Base-by-base conservation (phyloP, 2,329 filamentous ascomycete species). In the Fragosphaeria purpurea region DNA sequence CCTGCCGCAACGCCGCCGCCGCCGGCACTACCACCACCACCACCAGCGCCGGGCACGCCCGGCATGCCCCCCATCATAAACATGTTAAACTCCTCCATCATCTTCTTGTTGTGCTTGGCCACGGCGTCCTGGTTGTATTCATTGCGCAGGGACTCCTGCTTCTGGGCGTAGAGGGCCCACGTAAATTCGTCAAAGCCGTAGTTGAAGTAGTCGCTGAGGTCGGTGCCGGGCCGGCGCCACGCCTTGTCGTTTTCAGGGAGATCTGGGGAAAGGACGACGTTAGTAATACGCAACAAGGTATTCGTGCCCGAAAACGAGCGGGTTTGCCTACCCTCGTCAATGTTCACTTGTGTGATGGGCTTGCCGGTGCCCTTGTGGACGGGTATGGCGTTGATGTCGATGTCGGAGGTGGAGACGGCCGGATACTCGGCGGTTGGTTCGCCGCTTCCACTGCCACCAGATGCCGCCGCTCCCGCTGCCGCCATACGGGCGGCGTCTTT, bases 101-200 rank as follows among this genome's bases (percentile, higher is more conserved):
- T 86, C 72, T 91, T 95, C 69, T 94, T 90, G 59, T 80, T 80
- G 57, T 76, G 81, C 49, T 73, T 70, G 22, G 78, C 76, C 48
- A 83, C 75, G 42, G 74, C 72, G 42, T 83, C 80, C 45, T 85
- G 80, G 51, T 79, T 80, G 58, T 88, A 88, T 59, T 91, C 87
- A 57, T 80, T 80, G 13, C 86, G 80, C 61, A 96, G 75, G 31
- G 74, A 75, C 57, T 93, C 83, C 65, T 97, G 93, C 62, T 95
- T 94, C 53, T 88, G 75, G 35, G 90, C 89, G 65, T 98, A 98
- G 49, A 90, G 79, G 6, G 90, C 86, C 93, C 93, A 98, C 1
- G 90, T 95, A 67, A 96, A 97, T 67, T 97, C 91, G 69, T 97
- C 91, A 63, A 97, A 97, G 52, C 91, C 91, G 68, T 97, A 97